These are phyloP conservation scores for Tetrahymena elliotti DNA, from an alignment of 73 alveolate genomes.

Conservation along the genomic window DNA sequence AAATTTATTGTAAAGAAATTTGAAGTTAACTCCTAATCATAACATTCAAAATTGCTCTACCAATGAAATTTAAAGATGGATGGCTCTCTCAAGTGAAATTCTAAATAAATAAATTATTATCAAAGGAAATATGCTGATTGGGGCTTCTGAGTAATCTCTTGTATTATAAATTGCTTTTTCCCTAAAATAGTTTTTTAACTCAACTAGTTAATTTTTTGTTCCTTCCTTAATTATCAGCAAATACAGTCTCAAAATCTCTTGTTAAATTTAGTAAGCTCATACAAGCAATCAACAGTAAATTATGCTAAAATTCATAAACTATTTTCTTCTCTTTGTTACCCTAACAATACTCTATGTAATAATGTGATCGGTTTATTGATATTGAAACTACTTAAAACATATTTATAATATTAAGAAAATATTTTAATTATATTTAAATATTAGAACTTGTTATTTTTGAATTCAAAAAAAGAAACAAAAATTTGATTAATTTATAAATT, in stretches of 20 bases:
- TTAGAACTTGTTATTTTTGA: no score
- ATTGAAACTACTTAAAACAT: no score
- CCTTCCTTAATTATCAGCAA: not conserved
- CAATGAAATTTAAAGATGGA: not conserved
- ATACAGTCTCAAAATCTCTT: not conserved
- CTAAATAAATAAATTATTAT: no score
- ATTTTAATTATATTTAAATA: no score
- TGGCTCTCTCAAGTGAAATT: not conserved
- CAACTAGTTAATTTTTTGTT: not conserved
- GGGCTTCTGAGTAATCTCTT: not conserved
- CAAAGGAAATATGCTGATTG: not conserved
- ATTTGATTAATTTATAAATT: no score
- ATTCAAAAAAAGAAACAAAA: no score
- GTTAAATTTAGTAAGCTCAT: not conserved
- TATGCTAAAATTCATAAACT: not conserved
- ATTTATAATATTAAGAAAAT: no score
- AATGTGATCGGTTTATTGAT: not conserved
- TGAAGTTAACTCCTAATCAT: not conserved
- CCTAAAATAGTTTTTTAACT: not conserved
- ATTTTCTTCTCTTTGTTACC: not conserved
- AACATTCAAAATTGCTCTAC: not conserved
- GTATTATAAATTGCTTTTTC: not conserved
- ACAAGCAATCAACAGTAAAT: not conserved
- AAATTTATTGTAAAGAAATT: no score
- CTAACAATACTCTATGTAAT: not conserved